Base-by-base conservation (phyloP, 768 basidiomycete species). In the Lyophyllum atratum region DNA sequence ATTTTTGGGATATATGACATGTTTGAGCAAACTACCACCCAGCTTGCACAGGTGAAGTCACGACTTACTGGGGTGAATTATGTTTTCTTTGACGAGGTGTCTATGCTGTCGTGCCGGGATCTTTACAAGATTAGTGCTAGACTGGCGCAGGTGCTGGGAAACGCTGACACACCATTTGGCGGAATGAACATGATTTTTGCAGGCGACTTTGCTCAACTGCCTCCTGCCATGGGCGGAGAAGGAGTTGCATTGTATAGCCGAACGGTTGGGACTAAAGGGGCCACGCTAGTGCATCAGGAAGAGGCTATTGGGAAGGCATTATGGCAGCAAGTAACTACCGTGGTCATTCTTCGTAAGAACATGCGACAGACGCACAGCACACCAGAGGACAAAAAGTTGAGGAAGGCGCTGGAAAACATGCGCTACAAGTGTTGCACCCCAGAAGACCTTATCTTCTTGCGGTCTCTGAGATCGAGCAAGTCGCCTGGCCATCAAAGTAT, bases 51-150 rank as follows among this genome's bases (percentile, higher is more conserved):
- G 42, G 50, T 66, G 1, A 55, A 54, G 11, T 49, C 59, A n/a
- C 45, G 60, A 10, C 49, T 74, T 14, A n/a, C 61, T 15, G 64
- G 70, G 15, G 70, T 77, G 10, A 65, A 76, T 2, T 75, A 75
- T 58, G 60, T 79, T 1, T 76, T 79, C 46, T 55, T 79, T 15
- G 76, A 79, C 65, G 76, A 79, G 52, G 63, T 79, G 0, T 79
- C 76, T 0, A 80, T 80, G 78, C 39, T 78, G 1, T 59, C 66
- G 1, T 73, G 72, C 49, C 55, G 52, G 31, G 70, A 73, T 11
- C 22, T 74, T 24, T 70, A 68, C 47, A 51, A 50, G 8, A 74
- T 74, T 40, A 67, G 68, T 55, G 56, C 60, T 1, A 48, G 64
- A 24, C 42, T 74, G 2, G 45, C 66, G 0, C 54, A 59, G 10